Conservation (phyloP, 1,284 basidiomycete genomes). For the Pascua guehoae region DNA sequence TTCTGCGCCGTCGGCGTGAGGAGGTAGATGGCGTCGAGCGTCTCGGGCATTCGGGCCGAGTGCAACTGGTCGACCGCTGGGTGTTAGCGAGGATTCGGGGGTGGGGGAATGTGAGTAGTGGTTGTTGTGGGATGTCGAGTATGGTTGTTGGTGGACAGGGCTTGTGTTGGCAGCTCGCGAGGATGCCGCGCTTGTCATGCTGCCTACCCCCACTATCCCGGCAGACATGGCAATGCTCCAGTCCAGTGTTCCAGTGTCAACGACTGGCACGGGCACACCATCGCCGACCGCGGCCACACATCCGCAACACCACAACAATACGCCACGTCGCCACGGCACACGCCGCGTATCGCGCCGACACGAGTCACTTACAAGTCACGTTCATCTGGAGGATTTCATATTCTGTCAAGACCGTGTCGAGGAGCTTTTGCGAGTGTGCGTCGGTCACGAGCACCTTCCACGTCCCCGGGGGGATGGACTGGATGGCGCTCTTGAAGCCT, state of each 20-base stretch:
- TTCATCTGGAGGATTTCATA: constrained; percentile 91
- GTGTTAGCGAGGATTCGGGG: background rate
- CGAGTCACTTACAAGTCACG: constrained; percentile 76
- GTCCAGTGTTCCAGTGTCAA: no score
- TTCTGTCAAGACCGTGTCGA: constrained; percentile 84
- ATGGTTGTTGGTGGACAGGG: no score
- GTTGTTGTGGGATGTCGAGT: no score
- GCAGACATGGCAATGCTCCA: no score
- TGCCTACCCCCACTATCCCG: no score
- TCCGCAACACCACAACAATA: background rate
- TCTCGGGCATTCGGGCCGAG: constrained; percentile 48
- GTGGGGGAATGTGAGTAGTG: background rate
- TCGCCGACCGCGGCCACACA: no score
- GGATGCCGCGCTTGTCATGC: no score
- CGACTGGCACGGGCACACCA: no score
- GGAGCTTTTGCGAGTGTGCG: constrained; percentile 77
- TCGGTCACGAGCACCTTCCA: constrained; percentile 99
- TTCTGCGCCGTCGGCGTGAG: constrained; percentile 93
- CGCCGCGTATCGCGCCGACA: no score
- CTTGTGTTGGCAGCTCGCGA: no score
- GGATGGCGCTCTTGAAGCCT: constrained; percentile 48
- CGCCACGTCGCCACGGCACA: no score
- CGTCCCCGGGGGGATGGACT: constrained; percentile 68
- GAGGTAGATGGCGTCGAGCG: constrained; percentile 74
- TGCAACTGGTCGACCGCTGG: constrained; percentile 53